A percentile compares a stretch with the other conserved stretches of the same genome.
phyloP scores from a whole-genome alignment of 1,284 basidiomycete species.

The Tilletia indica region DNA sequence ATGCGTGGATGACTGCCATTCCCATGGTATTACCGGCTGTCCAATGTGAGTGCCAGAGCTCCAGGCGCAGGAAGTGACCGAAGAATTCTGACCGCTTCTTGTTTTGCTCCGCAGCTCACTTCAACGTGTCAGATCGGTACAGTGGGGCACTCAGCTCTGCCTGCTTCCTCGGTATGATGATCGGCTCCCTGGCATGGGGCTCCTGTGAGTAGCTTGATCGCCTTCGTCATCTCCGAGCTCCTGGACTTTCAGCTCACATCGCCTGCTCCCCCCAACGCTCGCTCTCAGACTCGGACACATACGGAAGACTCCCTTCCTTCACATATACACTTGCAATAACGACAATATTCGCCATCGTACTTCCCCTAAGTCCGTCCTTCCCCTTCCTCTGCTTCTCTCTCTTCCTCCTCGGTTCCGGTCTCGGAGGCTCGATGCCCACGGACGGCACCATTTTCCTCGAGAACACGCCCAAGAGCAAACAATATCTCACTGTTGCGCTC shows the following conservation, averaged over 20 bases:
- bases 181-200: constrained; percentile 70
- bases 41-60: constrained; percentile 63
- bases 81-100: not conserved
- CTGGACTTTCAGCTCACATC: not conserved
- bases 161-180: constrained; percentile 92
- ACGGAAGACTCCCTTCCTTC: constrained; percentile 81
- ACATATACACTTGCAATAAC: constrained; percentile 88
- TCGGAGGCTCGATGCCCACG: constrained; percentile 81
- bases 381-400: constrained; percentile 70
- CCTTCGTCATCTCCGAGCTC: not conserved
- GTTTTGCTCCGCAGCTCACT: constrained; percentile 60
- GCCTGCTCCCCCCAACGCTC: not conserved
- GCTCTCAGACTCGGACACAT: constrained; percentile 54
- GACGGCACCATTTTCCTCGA: constrained; percentile 92
- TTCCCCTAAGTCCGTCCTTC: constrained; percentile 76
- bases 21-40: constrained; percentile 90
- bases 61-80: not conserved
- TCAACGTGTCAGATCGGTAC: constrained; percentile 69
- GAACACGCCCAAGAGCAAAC: constrained; percentile 84
- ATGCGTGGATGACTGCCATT: constrained; percentile 58
- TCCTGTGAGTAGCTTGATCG: constrained; percentile 25
- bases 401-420: constrained; percentile 85
- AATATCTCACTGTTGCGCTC: constrained; percentile 89
- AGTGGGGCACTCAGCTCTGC: constrained; percentile 75
- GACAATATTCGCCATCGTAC: constrained; percentile 78